Conservation (phyloP, 192 early-diverging fungal genomes). For the Piromyces finnis region DNA sequence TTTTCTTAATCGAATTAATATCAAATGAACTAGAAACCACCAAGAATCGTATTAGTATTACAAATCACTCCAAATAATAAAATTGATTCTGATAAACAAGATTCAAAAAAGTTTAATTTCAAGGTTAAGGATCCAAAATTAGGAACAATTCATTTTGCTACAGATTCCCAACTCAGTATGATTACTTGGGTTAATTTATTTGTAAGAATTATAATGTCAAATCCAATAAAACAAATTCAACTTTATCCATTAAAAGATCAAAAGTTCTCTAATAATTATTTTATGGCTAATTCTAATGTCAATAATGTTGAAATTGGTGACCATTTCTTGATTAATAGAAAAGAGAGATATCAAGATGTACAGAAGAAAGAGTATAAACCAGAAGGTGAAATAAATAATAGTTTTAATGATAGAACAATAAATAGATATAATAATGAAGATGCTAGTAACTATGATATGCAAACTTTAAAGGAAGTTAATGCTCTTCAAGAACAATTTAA, state of each 20-base stretch:
- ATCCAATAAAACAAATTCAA: background rate
- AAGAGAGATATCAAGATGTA: background rate
- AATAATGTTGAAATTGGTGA: background rate
- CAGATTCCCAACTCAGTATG: background rate
- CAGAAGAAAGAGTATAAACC: background rate
- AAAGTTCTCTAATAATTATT: background rate
- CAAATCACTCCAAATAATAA: background rate
- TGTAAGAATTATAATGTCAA: background rate
- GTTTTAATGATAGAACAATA: background rate
- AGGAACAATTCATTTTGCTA: background rate
- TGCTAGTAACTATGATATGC: background rate
- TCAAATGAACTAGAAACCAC: background rate
- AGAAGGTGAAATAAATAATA: background rate
- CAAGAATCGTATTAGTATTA: background rate
- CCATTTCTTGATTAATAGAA: background rate
- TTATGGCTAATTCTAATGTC: background rate
- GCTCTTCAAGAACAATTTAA: background rate
- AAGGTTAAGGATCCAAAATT: background rate
- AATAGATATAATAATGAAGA: background rate
- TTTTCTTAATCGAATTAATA: too few relatives aligned
- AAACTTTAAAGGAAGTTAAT: background rate
- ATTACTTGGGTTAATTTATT: background rate
- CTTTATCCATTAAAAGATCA: background rate
- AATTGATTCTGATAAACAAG: background rate
- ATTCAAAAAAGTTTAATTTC: background rate